Conservation (phyloP, 805 yeast genomes). For the Candida pseudofarinosa region DNA sequence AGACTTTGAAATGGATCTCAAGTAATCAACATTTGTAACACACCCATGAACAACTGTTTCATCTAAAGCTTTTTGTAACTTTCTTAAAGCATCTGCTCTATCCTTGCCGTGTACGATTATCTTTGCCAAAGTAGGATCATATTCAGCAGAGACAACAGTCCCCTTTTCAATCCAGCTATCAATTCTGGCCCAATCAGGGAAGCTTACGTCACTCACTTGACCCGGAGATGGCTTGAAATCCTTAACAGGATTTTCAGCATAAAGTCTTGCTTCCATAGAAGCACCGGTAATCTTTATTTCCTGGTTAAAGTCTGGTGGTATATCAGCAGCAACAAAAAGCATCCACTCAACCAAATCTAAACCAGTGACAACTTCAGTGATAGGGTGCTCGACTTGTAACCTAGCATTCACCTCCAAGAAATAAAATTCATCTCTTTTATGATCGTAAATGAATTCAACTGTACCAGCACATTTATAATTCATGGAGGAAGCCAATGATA, state of each 20-base stretch:
- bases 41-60: conserved; percentile 90
- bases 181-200: conserved; percentile 89
- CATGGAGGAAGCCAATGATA: conserved; percentile 74
- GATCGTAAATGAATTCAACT: conserved; percentile 91
- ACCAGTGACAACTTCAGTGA: conserved; percentile 94
- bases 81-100: conserved; percentile 76
- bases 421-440: conserved; percentile 81
- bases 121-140: conserved; percentile 94
- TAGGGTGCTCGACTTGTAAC: conserved; percentile 96
- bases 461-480: conserved; percentile 97
- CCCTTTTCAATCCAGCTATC: conserved; percentile 95
- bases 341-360: conserved; percentile 96
- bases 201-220: conserved; percentile 75
- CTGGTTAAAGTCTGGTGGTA: conserved; percentile 72
- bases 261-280: conserved; percentile 93
- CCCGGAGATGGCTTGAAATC: conserved; percentile 97
- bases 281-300: conserved; percentile 70
- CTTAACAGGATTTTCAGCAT: conserved; percentile 95
- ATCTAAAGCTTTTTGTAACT: conserved; percentile 73
- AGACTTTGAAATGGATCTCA: conserved; percentile 80
- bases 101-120: conserved; percentile 92
- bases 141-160: conserved; percentile 83
- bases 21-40: conserved; percentile 83
- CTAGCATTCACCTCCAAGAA: conserved; percentile 96
- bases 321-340: conserved; percentile 86